Percentiles rank a stretch among this genome's conserved stretches.
phyloP scores from a whole-genome alignment of 116 monocot genomes.

The Thalassia testudinum region DNA sequence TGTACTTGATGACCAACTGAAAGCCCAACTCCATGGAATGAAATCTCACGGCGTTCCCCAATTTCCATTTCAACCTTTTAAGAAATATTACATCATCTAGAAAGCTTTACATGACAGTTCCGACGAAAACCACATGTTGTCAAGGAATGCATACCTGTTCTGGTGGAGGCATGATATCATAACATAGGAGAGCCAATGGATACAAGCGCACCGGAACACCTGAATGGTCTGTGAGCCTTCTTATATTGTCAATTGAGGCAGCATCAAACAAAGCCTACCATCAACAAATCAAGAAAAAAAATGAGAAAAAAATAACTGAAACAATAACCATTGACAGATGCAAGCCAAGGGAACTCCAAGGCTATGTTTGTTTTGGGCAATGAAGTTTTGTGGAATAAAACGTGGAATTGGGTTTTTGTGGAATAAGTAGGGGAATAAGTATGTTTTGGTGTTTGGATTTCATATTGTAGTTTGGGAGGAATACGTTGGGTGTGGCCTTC shows the following conservation, averaged over 20 bases:
- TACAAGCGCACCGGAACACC: constrained; percentile 65
- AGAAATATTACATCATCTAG: constrained; percentile 1
- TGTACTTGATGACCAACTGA: constrained; percentile 53
- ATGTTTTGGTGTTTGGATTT: too few relatives aligned
- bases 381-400: too few relatives aligned
- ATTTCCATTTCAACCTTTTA: constrained; percentile 79
- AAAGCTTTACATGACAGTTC: neutral
- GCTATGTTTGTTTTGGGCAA: too few relatives aligned
- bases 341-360: too few relatives aligned
- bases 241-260: constrained; percentile 84
- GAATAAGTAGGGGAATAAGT: too few relatives aligned
- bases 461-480: too few relatives aligned
- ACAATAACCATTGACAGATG: too few relatives aligned
- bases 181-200: constrained; percentile 64
- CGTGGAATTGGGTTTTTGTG: too few relatives aligned
- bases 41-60: constrained; percentile 70
- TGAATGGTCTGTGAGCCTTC: constrained; percentile 69
- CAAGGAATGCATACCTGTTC: constrained; percentile 31
- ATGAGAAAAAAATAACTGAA: too few relatives aligned
- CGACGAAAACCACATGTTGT: neutral
- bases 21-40: constrained; percentile 73
- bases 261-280: constrained; percentile 71
- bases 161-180: constrained; percentile 92
- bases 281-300: too few relatives aligned
- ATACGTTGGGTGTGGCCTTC: too few relatives aligned